These are phyloP conservation scores for Erigeron canadensis DNA, from an alignment of 129 eudicot genomes.

Conservation along the genomic window DNA sequence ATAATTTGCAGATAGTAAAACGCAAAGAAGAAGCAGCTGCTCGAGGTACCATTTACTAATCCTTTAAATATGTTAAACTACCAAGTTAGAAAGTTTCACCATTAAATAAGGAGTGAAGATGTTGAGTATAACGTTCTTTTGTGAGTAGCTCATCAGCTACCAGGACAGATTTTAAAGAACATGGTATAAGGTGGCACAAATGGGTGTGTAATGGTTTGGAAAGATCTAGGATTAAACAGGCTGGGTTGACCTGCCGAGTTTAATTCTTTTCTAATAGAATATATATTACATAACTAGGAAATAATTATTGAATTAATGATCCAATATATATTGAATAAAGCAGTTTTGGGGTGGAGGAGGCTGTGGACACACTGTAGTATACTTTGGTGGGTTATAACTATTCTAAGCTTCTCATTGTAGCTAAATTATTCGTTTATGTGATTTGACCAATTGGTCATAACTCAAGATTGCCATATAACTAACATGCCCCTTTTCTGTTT, in stretches of 20 bases:
- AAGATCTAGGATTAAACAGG: not conserved
- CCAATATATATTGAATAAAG: not conserved
- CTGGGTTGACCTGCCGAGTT: not conserved
- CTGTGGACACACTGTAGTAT: not conserved
- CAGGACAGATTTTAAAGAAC: not conserved
- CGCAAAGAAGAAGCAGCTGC: conserved; percentile 43
- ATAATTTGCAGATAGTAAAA: conserved; percentile 31
- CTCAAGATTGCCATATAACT: not conserved
- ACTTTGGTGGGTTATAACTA: not conserved
- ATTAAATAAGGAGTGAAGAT: not conserved
- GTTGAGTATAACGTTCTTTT: not conserved
- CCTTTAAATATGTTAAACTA: not conserved
- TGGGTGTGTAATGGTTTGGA: not conserved
- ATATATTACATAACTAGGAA: not conserved
- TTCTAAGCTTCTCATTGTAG: not conserved
- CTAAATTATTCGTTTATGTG: not conserved
- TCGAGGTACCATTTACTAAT: conserved; percentile 24
- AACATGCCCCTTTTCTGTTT: conserved; percentile 22
- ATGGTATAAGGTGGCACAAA: not conserved
- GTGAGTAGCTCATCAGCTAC: not conserved
- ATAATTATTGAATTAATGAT: not conserved
- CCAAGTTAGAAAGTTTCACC: not conserved
- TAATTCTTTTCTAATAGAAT: too few relatives aligned
- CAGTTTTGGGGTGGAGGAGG: not conserved
- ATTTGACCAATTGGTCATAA: not conserved